A percentile compares a stretch with the other conserved stretches of the same genome.
Evolutionary conservation across 2,329 filamentous ascomycete genomes (phyloP).

Genomic region (Lachnellula arida): DNA sequence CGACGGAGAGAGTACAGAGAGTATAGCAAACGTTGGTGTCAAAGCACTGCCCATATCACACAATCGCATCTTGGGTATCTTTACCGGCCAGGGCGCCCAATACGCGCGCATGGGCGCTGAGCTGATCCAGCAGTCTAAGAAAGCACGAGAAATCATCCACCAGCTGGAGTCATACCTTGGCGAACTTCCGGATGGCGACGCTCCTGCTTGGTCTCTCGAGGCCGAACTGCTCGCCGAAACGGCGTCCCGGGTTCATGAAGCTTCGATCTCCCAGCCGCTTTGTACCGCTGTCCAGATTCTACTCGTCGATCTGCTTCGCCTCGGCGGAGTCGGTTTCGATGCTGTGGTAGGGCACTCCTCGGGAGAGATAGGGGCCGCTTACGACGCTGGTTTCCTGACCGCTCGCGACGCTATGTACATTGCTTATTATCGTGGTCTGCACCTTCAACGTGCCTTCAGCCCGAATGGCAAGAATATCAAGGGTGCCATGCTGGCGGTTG

Average conservation of each 20-base stretch:
- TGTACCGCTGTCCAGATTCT: conserved; percentile 43
- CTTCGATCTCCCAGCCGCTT: conserved; percentile 32
- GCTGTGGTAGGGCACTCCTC: conserved; percentile 40
- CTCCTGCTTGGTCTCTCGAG: conserved; percentile 2
- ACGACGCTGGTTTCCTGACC: conserved; percentile 33
- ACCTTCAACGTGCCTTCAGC: background rate
- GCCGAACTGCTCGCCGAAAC: conserved; percentile 4
- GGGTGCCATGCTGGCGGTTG: conserved; percentile 10
- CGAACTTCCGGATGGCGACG: conserved; percentile 9
- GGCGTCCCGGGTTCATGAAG: conserved; percentile 35
- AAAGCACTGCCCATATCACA: background rate
- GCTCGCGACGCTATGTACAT: conserved; percentile 27
- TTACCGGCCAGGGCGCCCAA: conserved; percentile 12
- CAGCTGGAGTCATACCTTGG: background rate
- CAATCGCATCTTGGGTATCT: background rate
- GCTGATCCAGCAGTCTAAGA: background rate
- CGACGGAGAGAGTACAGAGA: too few relatives aligned
- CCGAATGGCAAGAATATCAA: too few relatives aligned
- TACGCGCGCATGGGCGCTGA: conserved; percentile 8
- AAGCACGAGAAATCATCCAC: too few relatives aligned
- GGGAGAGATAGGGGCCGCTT: conserved; percentile 29
- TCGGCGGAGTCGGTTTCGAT: conserved; percentile 28
- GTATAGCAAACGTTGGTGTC: too few relatives aligned
- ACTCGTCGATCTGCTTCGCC: conserved; percentile 37
- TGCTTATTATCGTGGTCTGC: conserved; percentile 10